These are phyloP conservation scores for Pugionium dolabratum DNA, from an alignment of 345 rosid genomes.

Conservation along the genomic window DNA sequence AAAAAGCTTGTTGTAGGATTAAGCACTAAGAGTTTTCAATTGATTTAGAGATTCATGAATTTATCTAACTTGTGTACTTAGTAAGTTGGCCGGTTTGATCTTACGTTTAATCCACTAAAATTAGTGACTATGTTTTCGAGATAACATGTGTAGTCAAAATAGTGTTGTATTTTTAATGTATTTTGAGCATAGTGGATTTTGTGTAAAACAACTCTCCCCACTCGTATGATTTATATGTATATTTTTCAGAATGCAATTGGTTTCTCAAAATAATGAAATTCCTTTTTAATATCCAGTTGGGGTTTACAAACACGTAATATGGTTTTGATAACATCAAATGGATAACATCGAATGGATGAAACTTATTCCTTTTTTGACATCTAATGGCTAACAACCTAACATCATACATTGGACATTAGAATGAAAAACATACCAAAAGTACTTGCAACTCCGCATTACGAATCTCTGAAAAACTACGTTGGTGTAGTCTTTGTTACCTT, in stretches of 20 bases:
- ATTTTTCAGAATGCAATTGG: slow-evolving; percentile 1
- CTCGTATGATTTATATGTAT: slow-evolving; percentile 9
- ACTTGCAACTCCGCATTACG: no score
- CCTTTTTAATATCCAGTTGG: no score
- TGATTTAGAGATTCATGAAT: slow-evolving; percentile 17
- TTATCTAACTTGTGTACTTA: slow-evolving; percentile 18
- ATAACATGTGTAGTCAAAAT: slow-evolving; percentile 10
- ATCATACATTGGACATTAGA: no score
- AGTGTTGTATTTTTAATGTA: slow-evolving; percentile 27
- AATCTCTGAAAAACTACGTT: no score
- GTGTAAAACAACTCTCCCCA: slow-evolving; percentile 25
- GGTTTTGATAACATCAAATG: no score
- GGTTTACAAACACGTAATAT: neutral
- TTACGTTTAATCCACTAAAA: slow-evolving; percentile 35
- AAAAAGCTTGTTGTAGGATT: neutral
- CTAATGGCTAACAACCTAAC: no score
- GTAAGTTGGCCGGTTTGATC: slow-evolving; percentile 31
- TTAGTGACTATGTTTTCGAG: slow-evolving; percentile 15
- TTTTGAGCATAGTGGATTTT: slow-evolving; percentile 30
- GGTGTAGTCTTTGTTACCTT: no score
- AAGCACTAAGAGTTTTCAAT: slow-evolving; percentile 11
- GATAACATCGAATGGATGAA: no score
- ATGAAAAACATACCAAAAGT: no score
- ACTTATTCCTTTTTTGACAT: no score
- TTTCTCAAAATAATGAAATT: no score